Conservation (phyloP, 2,329 filamentous ascomycete genomes). For the Alternaria longipes region DNA sequence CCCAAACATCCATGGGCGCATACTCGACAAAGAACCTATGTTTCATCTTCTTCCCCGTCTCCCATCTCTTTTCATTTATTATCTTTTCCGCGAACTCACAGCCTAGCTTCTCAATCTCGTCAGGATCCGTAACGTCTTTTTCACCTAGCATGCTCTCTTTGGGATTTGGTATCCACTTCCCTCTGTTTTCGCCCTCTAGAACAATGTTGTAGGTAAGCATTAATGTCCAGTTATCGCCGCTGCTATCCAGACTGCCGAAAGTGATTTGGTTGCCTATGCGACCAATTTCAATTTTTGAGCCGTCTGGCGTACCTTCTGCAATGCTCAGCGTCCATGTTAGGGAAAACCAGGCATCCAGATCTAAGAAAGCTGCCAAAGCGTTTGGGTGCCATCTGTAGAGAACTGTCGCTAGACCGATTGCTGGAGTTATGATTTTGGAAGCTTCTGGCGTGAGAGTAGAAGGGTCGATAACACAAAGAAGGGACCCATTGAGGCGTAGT, state of each 20-base stretch:
- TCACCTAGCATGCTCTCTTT: constrained; percentile 35
- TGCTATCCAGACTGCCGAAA: constrained; percentile 29
- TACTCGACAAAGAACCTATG: constrained; percentile 35
- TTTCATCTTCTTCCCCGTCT: constrained; percentile 25
- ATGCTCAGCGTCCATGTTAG: constrained; percentile 30
- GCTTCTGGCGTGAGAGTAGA: neutral
- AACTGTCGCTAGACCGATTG: constrained; percentile 30
- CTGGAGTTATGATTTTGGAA: constrained; percentile 9
- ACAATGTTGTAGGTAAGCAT: constrained; percentile 35
- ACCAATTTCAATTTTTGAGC: constrained; percentile 31
- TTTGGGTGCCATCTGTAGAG: constrained; percentile 33
- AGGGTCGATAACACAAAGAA: constrained; percentile 20
- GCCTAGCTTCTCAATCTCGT: constrained; percentile 21
- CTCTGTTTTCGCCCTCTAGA: constrained; percentile 4
- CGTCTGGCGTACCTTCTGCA: constrained; percentile 15
- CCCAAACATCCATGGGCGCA: constrained; percentile 38
- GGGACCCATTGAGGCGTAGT: constrained; percentile 15
- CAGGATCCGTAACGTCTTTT: constrained; percentile 17
- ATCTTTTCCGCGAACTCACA: constrained; percentile 8
- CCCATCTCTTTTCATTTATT: constrained; percentile 22
- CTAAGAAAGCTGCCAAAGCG: constrained; percentile 29
- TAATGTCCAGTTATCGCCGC: constrained; percentile 29
- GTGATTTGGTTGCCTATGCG: constrained; percentile 34
- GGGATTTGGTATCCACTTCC: constrained; percentile 29
- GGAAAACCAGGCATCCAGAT: constrained; percentile 38